These are phyloP conservation scores for Daldinia grandis DNA, from an alignment of 495 filamentous ascomycete species.

Conservation along the genomic window DNA sequence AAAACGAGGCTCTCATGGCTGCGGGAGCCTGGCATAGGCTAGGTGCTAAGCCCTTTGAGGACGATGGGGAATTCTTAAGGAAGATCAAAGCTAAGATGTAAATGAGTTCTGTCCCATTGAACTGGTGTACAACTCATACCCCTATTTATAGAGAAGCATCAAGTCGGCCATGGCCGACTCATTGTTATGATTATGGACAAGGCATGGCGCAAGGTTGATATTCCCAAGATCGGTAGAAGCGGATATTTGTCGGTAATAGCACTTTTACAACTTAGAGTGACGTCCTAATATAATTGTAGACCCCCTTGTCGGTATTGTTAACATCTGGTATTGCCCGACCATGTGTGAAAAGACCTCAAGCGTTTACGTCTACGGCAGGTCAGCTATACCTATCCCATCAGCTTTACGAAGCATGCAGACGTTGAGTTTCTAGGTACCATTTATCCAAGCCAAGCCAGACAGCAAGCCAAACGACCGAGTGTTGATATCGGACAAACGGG, in stretches of 20 bases:
- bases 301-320: background rate
- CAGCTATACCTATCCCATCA: background rate
- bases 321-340: no score
- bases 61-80: conserved; percentile 28
- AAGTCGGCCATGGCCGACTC: background rate
- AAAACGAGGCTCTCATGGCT: conserved; percentile 32
- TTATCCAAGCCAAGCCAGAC: background rate
- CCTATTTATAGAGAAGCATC: background rate
- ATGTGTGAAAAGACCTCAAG: no score
- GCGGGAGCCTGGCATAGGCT: conserved; percentile 37
- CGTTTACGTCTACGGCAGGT: background rate
- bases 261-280: background rate
- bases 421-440: background rate
- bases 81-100: conserved; percentile 33
- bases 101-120: background rate
- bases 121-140: background rate
- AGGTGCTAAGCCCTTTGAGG: conserved; percentile 40
- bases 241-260: background rate
- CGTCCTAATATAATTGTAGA: background rate
- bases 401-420: background rate
- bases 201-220: background rate
- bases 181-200: background rate
- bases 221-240: background rate
- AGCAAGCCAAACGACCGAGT: background rate
- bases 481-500: conserved; percentile 25